phyloP scores from a whole-genome alignment of 495 filamentous ascomycete species.

The Gamarada debralockiae region DNA sequence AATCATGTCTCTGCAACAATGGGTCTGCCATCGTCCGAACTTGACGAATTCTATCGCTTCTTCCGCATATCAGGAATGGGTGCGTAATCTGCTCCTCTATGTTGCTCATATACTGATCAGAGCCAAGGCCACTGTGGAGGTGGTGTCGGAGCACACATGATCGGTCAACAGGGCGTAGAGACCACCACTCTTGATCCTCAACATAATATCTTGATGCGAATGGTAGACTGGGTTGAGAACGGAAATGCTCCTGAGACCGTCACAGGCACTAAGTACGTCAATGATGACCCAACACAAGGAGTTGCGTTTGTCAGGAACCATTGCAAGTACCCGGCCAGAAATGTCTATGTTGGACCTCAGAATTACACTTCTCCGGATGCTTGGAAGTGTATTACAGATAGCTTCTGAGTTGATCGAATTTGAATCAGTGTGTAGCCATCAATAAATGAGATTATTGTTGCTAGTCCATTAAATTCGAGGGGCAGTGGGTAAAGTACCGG shows the following conservation, averaged over 20 bases:
- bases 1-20: constrained; percentile 42
- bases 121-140: constrained; percentile 18
- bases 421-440: too few species aligned
- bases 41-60: constrained; percentile 59
- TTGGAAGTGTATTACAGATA: constrained; percentile 18
- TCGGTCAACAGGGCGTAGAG: not conserved
- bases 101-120: not conserved
- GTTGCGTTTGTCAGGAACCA: constrained; percentile 32
- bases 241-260: constrained; percentile 41
- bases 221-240: constrained; percentile 55
- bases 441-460: too few species aligned
- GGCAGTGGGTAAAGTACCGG: too few species aligned
- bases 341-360: constrained; percentile 9
- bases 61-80: constrained; percentile 55
- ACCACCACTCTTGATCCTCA: not conserved
- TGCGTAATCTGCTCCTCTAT: not conserved
- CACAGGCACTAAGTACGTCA: constrained; percentile 38
- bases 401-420: too few species aligned
- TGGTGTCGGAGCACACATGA: constrained; percentile 10
- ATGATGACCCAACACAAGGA: constrained; percentile 25
- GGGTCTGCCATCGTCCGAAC: constrained; percentile 31
- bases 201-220: constrained; percentile 42
- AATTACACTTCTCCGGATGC: constrained; percentile 10
- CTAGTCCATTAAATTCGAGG: too few species aligned
- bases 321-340: constrained; percentile 31